These are phyloP conservation scores for Coffea eugenioides DNA, from an alignment of 257 asterid genomes.

Conservation along the genomic window DNA sequence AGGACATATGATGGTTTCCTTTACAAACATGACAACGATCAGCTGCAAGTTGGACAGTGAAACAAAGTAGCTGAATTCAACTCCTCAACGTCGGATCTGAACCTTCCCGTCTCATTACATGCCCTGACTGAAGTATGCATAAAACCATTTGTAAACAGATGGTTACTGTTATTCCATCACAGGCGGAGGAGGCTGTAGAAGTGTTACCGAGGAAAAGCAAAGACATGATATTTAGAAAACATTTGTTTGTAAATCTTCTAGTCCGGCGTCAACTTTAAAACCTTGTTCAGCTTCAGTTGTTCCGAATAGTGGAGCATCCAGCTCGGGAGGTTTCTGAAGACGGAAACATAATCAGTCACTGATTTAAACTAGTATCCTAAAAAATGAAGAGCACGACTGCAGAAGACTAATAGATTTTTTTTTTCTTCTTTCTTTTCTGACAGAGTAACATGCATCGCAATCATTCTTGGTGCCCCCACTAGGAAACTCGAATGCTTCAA, in stretches of 20 bases:
- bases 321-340: slow-evolving; percentile 70
- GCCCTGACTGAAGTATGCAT: not conserved
- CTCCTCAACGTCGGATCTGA: not conserved
- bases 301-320: slow-evolving; percentile 53
- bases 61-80: slow-evolving; percentile 9
- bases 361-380: not conserved
- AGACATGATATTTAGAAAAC: slow-evolving; percentile 60
- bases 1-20: slow-evolving; percentile 14
- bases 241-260: slow-evolving; percentile 78
- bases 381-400: not conserved
- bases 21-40: slow-evolving; percentile 4
- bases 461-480: not conserved
- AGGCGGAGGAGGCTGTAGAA: not conserved
- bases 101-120: not conserved
- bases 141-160: not conserved
- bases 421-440: too few relatives aligned
- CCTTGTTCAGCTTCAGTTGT: slow-evolving; percentile 42
- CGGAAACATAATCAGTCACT: slow-evolving; percentile 16
- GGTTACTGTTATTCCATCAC: not conserved
- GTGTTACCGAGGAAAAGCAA: not conserved
- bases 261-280: slow-evolving; percentile 50
- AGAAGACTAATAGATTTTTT: not conserved
- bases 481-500: not conserved
- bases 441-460: too few relatives aligned
- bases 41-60: slow-evolving; percentile 5